Evolutionary conservation across 169 alveolate genomes (phyloP), one percentile per base, ranked within the genome.

Genomic region (Cryptosporidium baileyi): DNA sequence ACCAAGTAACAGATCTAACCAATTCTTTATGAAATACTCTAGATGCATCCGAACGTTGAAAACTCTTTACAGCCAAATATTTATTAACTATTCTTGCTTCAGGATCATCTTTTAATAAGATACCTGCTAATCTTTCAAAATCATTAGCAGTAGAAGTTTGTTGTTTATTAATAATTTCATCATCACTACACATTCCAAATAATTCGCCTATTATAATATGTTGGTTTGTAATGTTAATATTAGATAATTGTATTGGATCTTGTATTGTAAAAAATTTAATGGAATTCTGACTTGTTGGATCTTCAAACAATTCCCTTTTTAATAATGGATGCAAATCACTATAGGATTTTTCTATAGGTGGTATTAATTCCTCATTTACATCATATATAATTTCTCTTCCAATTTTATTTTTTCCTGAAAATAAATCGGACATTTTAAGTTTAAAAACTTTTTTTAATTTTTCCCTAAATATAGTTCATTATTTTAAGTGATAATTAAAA

Each of bases 11-110:
- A 0, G 96, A 92, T 4, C 96, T 82, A 2, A 91, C 93, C 44
- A 90, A 89, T 22, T 67, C 90, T 36, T 93, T 94, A 45, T 89
- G 90, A 81, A 93, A 93, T 6, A 90, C 91, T 32, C 93, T 57
- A 60, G 94, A 89, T 13, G 96, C 96, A 63, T 93, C 96, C 36
- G 95, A 92, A n/a, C 96, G 74, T 38, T 92, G 95, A 80, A 93
- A 93, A 51, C 94, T 89, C 34, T 92, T 89, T n/a, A 93, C 60
- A 2, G 96, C 94, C 19, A 93, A 82, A 30, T 54, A 59, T 24
- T 82, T 85, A 63, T 92, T 89, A 30, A 93, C 94, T 81, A 80
- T 89, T 45, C 93, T 90, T n/a, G 91, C 93, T 17, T 90, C 93
- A 2, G 85, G 63, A 57, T 90, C 93, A 3, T 89, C 91, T 28